Conservation (phyloP, 23 red algal genomes). For the Gracilaria caudata region DNA sequence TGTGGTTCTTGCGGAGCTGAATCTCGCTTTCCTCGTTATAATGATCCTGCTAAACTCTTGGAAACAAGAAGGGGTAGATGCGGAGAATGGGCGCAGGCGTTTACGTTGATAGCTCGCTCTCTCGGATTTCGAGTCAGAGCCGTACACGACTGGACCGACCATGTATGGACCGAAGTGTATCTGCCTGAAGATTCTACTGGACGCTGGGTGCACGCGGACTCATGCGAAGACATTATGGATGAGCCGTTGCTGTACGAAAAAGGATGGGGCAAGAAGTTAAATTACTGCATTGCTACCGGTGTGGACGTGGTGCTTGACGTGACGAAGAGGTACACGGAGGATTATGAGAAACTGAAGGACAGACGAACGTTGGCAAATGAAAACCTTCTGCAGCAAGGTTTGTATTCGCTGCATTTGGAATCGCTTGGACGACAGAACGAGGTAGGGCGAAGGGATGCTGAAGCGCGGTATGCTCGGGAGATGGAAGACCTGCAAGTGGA, state of each 20-base stretch:
- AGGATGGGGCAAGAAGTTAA: constrained; percentile 89
- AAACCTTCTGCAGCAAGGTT: constrained; percentile 29
- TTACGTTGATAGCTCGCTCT: constrained; percentile 66
- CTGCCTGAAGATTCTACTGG: constrained; percentile 2
- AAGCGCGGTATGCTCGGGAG: constrained; percentile 24
- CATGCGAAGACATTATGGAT: constrained; percentile 79
- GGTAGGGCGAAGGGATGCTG: neutral
- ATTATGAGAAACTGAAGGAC: constrained; percentile 30
- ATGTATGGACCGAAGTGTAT: constrained; percentile 94
- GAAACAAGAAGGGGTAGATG: constrained; percentile 80
- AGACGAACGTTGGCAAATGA: constrained; percentile 59
- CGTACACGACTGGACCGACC: constrained; percentile 88
- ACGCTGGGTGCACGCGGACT: constrained; percentile 90
- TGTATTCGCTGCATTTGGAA: constrained; percentile 31
- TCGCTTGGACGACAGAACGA: neutral
- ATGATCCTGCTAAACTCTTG: constrained; percentile 68
- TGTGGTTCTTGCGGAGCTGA: constrained; percentile 70
- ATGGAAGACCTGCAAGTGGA: neutral
- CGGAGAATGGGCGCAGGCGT: constrained; percentile 94
- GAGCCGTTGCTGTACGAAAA: constrained; percentile 82
- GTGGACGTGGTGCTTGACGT: constrained; percentile 75
- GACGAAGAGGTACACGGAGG: constrained; percentile 61
- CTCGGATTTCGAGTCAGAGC: constrained; percentile 64
- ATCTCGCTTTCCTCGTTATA: constrained; percentile 81
- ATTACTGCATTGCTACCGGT: constrained; percentile 74